A percentile compares a stretch with the other conserved stretches of the same genome.
Evolutionary conservation across 2,329 filamentous ascomycete species (phyloP).

Genomic region (Calonectria honghensis): DNA sequence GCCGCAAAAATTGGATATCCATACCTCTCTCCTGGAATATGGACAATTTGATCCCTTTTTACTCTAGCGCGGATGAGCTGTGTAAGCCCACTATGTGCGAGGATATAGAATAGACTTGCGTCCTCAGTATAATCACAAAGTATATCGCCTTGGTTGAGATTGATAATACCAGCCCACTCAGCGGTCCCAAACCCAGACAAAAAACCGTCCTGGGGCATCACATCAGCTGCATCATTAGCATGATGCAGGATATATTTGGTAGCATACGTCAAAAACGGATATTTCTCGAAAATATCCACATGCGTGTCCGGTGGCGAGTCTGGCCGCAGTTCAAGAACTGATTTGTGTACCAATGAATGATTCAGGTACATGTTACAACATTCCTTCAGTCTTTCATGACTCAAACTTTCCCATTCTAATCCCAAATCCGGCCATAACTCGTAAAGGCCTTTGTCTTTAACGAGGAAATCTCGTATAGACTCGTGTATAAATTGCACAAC

Average conservation of each 20-base stretch:
- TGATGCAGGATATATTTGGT: slow-evolving; percentile 63
- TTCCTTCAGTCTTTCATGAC: slow-evolving; percentile 66
- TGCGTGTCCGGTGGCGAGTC: background rate
- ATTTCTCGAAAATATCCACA: slow-evolving; percentile 39
- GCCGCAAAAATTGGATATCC: slow-evolving; percentile 60
- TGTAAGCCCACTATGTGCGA: slow-evolving; percentile 55
- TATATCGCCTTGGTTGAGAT: slow-evolving; percentile 56
- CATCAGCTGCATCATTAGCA: slow-evolving; percentile 59
- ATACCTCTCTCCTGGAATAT: slow-evolving; percentile 52
- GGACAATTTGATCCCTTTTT: slow-evolving; percentile 43
- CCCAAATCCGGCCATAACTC: slow-evolving; percentile 58
- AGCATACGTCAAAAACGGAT: slow-evolving; percentile 69
- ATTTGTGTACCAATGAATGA: background rate
- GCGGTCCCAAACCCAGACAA: slow-evolving; percentile 54
- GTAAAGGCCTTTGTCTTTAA: slow-evolving; percentile 58
- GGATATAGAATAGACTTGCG: slow-evolving; percentile 59
- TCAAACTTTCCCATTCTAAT: slow-evolving; percentile 56
- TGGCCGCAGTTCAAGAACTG: background rate
- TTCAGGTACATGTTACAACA: slow-evolving; percentile 65
- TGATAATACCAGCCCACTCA: slow-evolving; percentile 57
- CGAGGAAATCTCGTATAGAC: slow-evolving; percentile 68
- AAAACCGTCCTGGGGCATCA: slow-evolving; percentile 57
- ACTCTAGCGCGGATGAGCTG: slow-evolving; percentile 56
- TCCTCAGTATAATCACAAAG: slow-evolving; percentile 51
- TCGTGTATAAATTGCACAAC: slow-evolving; percentile 73